Evolutionary conservation across 257 asterid genomes (phyloP).

Genomic region (Petunia axillaris): DNA sequence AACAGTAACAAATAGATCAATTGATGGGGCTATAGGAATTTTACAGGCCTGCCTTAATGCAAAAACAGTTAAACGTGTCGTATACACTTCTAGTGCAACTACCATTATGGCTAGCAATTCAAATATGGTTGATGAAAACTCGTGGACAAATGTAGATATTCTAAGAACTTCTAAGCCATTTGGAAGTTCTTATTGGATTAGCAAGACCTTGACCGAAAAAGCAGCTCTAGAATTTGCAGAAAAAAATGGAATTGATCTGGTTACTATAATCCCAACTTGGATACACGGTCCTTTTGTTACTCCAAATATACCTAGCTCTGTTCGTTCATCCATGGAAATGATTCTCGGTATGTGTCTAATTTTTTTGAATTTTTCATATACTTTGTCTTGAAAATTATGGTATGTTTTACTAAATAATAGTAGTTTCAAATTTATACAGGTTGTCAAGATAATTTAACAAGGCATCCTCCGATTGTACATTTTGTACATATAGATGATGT

Average conservation of each 20-base stretch:
- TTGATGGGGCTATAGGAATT: slow-evolving; percentile 42
- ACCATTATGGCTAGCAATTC: slow-evolving; percentile 18
- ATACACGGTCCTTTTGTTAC: slow-evolving; percentile 59
- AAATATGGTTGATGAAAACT: slow-evolving; percentile 39
- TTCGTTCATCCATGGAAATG: background rate
- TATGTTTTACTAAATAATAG: background rate
- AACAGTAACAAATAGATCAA: slow-evolving; percentile 29
- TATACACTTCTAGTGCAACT: slow-evolving; percentile 55
- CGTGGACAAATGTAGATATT: slow-evolving; percentile 39
- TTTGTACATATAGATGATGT: slow-evolving; percentile 53
- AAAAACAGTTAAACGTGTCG: slow-evolving; percentile 50
- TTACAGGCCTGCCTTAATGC: slow-evolving; percentile 50
- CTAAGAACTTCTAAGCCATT: background rate
- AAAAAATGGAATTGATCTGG: slow-evolving; percentile 55
- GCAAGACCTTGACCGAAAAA: slow-evolving; percentile 55
- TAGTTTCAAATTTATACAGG: background rate
- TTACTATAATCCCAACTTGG: slow-evolving; percentile 52
- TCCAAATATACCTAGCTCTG: slow-evolving; percentile 41
- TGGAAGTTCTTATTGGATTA: slow-evolving; percentile 44
- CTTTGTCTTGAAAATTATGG: background rate
- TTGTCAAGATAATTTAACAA: background rate
- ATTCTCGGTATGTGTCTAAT: background rate
- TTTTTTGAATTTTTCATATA: background rate
- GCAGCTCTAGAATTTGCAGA: slow-evolving; percentile 53
- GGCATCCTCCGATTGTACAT: background rate